Evolutionary conservation across 202 grass and related monocot genomes (phyloP).

Genomic region (Saccharum hybrid): DNA sequence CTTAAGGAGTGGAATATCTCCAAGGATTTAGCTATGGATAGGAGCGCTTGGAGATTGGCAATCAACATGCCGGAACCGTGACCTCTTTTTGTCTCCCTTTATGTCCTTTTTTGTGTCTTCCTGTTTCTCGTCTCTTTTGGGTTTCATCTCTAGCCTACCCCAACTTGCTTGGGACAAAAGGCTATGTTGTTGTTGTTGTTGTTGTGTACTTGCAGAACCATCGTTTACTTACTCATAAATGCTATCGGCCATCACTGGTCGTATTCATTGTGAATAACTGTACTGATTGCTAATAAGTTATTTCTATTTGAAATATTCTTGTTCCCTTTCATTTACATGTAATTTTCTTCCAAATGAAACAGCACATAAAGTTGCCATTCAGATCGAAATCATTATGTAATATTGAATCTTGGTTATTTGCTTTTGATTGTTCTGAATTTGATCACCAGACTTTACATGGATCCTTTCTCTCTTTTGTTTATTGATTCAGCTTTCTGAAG

Average conservation of each 20-base stretch:
- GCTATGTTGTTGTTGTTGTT: too few relatives aligned
- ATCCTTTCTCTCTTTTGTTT: slow-evolving; percentile 6
- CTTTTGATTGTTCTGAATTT: slow-evolving; percentile 18
- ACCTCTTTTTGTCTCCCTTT: too few relatives aligned
- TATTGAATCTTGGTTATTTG: slow-evolving; percentile 6
- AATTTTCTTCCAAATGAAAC: slow-evolving; percentile 25
- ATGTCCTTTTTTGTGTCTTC: too few relatives aligned
- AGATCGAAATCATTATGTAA: slow-evolving; percentile 4
- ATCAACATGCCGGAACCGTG: too few relatives aligned
- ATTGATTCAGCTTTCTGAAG: slow-evolving; percentile 68
- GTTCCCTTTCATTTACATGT: slow-evolving; percentile 23
- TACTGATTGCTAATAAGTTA: neutral
- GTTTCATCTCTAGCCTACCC: too few relatives aligned
- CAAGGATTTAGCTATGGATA: too few relatives aligned
- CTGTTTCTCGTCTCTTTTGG: too few relatives aligned
- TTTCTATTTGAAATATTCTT: slow-evolving; percentile 27
- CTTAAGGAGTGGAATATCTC: too few relatives aligned
- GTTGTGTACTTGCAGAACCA: neutral
- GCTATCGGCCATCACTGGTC: neutral
- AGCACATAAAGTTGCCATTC: slow-evolving; percentile 12
- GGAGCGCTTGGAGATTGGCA: too few relatives aligned
- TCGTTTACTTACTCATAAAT: slow-evolving; percentile 30
- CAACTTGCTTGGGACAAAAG: too few relatives aligned
- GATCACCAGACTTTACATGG: neutral
- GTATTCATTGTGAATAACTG: slow-evolving; percentile 20